phyloP scores from a whole-genome alignment of 2,329 filamentous ascomycete genomes.

The Pseudogymnoascus destructans region DNA sequence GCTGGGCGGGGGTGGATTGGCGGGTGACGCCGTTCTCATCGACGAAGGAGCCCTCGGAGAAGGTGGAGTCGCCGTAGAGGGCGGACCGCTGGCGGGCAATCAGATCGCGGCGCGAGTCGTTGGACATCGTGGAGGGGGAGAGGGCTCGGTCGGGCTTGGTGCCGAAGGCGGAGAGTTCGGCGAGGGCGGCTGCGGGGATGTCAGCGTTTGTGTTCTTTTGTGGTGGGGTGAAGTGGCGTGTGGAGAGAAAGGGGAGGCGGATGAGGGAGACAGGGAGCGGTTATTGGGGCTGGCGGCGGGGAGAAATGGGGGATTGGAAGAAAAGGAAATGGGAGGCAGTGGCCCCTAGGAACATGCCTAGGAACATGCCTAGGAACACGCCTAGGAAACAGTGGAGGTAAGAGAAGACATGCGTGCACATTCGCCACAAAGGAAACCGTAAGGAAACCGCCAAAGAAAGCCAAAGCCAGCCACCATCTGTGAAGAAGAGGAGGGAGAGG shows the following conservation, averaged over 20 bases:
- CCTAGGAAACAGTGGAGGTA: neutral
- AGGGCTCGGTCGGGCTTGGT: constrained; percentile 77
- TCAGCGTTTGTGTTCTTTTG: neutral
- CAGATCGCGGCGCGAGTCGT: constrained; percentile 90
- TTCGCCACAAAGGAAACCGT: constrained; percentile 19
- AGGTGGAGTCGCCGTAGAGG: constrained; percentile 67
- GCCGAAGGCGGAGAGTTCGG: constrained; percentile 50
- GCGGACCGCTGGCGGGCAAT: constrained; percentile 93
- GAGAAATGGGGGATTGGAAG: neutral
- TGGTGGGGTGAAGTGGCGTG: neutral
- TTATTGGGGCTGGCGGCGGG: neutral
- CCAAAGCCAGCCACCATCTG: constrained; percentile 27
- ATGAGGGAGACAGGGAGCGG: neutral
- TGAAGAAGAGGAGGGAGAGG: neutral
- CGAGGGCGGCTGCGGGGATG: constrained; percentile 39
- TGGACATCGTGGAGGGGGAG: constrained; percentile 74
- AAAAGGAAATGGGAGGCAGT: neutral
- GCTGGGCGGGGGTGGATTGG: constrained; percentile 51
- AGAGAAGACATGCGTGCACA: constrained; percentile 13
- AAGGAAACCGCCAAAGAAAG: constrained; percentile 20
- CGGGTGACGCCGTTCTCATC: constrained; percentile 55
- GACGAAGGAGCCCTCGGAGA: constrained; percentile 53
- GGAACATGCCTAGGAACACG: neutral
- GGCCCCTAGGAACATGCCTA: neutral
- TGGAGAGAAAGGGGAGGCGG: neutral